phyloP scores from a whole-genome alignment of 768 basidiomycete species.

The Hericium alpestre region DNA sequence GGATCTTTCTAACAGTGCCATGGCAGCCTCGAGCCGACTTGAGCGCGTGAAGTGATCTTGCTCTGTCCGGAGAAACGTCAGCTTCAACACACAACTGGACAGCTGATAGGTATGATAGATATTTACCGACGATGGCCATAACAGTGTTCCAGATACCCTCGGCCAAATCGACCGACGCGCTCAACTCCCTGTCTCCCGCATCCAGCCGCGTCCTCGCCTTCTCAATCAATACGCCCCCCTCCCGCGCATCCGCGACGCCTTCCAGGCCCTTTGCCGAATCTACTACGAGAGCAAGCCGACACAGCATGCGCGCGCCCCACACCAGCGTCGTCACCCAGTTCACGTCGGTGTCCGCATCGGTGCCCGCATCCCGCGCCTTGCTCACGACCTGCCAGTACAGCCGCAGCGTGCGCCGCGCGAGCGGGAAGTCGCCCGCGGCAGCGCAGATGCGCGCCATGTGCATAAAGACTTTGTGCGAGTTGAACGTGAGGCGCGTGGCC shows the following conservation, averaged over 20 bases:
- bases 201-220: constrained; percentile 50
- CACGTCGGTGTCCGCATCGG: constrained; percentile 52
- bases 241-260: constrained; percentile 47
- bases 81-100: background rate
- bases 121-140: constrained; percentile 60
- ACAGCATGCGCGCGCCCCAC: constrained; percentile 71
- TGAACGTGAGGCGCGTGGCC: constrained; percentile 90
- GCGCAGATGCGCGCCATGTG: constrained; percentile 73
- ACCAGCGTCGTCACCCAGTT: constrained; percentile 72
- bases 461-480: constrained; percentile 75
- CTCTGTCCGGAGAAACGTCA: constrained; percentile 31
- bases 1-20: constrained; percentile 39
- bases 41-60: constrained; percentile 55
- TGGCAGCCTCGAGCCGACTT: constrained; percentile 45
- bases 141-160: constrained; percentile 65
- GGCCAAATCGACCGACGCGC: constrained; percentile 51
- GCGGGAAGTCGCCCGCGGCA: constrained; percentile 43
- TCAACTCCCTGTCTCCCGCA: constrained; percentile 36
- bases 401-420: constrained; percentile 66
- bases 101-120: too few relatives aligned
- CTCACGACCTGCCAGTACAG: constrained; percentile 79
- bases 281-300: constrained; percentile 31
- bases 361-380: constrained; percentile 63
- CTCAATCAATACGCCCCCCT: constrained; percentile 50
- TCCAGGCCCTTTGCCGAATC: constrained; percentile 7